phyloP scores from a whole-genome alignment of 208 protist genomes.

The Phytomonas sp. region DNA sequence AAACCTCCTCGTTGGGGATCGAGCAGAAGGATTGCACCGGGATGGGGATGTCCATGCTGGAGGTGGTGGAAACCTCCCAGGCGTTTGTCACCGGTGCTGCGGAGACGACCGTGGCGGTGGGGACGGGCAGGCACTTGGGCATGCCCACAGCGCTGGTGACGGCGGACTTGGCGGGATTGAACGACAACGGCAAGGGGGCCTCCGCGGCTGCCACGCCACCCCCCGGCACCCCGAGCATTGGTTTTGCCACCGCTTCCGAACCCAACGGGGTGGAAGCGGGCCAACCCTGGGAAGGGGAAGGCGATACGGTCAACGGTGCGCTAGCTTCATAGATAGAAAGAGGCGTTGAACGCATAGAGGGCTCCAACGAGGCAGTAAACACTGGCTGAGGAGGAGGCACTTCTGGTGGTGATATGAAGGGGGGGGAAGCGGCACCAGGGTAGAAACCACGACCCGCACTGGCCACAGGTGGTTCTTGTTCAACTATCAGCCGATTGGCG shows the following conservation, averaged over 20 bases:
- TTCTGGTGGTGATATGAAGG: background rate
- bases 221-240: no score
- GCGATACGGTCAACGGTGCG: background rate
- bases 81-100: slow-evolving; percentile 1
- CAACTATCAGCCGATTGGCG: background rate
- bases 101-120: slow-evolving; percentile 11
- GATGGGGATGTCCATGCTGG: no score
- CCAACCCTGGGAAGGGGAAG: background rate
- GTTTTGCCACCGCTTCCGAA: no score
- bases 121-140: slow-evolving; percentile 34
- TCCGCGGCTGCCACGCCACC: background rate
- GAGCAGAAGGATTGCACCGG: no score
- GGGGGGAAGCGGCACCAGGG: background rate
- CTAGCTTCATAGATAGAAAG: background rate
- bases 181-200: slow-evolving; percentile 3
- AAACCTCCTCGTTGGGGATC: no score
- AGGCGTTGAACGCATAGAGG: background rate
- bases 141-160: slow-evolving; percentile 15
- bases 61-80: background rate
- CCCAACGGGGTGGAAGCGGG: slow-evolving; percentile 4
- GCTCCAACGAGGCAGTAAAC: background rate
- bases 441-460: background rate
- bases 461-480: background rate
- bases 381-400: background rate
- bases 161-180: slow-evolving; percentile 8